Evolutionary conservation across 352 stramenopile genomes (phyloP), one percentile per base, ranked within the genome.

Genomic region (Globisporangium carolinianum): DNA sequence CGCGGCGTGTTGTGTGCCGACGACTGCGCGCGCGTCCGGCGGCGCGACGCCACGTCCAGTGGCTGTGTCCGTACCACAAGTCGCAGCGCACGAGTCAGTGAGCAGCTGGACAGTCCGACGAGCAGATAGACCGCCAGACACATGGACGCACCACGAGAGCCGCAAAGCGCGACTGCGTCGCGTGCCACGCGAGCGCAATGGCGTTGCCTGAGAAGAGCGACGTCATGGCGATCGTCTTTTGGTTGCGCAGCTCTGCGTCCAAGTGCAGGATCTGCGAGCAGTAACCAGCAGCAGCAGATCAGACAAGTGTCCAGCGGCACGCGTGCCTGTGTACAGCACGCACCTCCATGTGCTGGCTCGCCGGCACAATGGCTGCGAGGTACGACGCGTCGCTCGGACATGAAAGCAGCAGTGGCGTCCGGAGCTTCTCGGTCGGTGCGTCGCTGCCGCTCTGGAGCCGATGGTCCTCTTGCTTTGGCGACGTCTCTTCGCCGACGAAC

Each of bases 101-200:
- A 24, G 42, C 47, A 43, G 9, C 11, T 1, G n/a, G 51, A 1
- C 12, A 49, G 12, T 12, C 3, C 36, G 32, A 12, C 39, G 11
- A 43, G 39, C 39, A 68, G 0, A 17, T 47, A 6, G 57, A 45
- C 14, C 47, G 35, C 4, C 18, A 38, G 9, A 15, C 7, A 53
- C 18, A 17, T 10, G 37, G 17, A 32, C 46, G 46, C 56, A 87
- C 79, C 59, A 83, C 75, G 6, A 89, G 65, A 41, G 79, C 52
- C 1, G 72, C 79, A 35, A 91, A 87, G 6, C 73, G 71, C 4
- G 66, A 51, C 9, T 66, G 65, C 4, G 58, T 71, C 14, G 80
- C 65, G 51, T 89, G 80, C 80, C 80, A 89, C n/a, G 78, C 76
- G 11, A 91, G 65, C 8, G 71, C 68, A 42, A 84, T 82, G 1